These are phyloP conservation scores for Xerocomus potaroensis DNA, from an alignment of 768 basidiomycete species.

Conservation along the genomic window DNA sequence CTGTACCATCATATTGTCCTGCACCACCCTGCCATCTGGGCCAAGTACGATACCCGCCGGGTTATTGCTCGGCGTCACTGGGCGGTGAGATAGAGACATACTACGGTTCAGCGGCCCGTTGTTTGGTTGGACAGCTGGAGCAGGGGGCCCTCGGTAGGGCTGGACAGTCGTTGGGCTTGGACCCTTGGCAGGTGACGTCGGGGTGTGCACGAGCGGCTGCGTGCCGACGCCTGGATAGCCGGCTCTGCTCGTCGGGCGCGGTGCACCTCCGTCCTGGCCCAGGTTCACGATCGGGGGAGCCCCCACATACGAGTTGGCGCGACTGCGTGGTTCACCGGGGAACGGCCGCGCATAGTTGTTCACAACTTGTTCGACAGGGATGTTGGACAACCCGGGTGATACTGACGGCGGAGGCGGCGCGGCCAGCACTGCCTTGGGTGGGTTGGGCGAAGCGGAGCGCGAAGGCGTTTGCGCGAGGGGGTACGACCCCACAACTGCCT, in stretches of 20 bases:
- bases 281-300: constrained; percentile 28
- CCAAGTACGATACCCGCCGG: too few relatives aligned
- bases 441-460: constrained; percentile 70
- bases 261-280: constrained; percentile 34
- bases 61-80: constrained; percentile 71
- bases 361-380: constrained; percentile 71
- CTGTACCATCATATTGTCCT: too few relatives aligned
- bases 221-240: constrained; percentile 85
- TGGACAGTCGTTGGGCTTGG: constrained; percentile 18
- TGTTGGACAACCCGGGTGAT: constrained; percentile 38
- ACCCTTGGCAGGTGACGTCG: constrained; percentile 51
- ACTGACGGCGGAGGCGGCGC: constrained; percentile 46
- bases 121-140: constrained; percentile 2
- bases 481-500: constrained; percentile 73
- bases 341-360: constrained; percentile 78
- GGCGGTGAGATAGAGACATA: constrained; percentile 33
- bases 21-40: too few relatives aligned
- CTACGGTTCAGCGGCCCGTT: constrained; percentile 9
- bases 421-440: constrained; percentile 73
- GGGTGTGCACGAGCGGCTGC: constrained; percentile 59
- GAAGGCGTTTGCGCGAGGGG: constrained; percentile 51
- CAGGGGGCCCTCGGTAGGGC: constrained; percentile 11
- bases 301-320: constrained; percentile 45
- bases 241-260: constrained; percentile 52
- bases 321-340: constrained; percentile 74